phyloP scores from a whole-genome alignment of 1,139 yeast species.

The Waltiozyma sp. region DNA sequence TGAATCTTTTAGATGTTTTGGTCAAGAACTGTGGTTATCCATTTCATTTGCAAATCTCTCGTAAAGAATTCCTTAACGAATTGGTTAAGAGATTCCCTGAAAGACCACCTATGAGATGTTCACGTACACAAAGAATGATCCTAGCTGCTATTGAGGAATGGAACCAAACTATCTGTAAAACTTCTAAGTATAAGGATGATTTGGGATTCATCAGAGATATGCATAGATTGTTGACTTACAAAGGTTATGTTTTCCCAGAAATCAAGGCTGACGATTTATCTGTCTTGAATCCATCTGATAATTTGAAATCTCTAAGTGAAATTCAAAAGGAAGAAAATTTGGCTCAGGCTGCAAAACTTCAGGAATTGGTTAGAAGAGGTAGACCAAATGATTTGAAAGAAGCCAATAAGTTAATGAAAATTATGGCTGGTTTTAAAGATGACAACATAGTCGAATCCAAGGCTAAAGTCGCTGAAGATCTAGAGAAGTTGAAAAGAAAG shows the following conservation, averaged over 20 bases:
- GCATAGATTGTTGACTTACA: conserved; percentile 82
- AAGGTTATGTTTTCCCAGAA: conserved; percentile 89
- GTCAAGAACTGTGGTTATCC: conserved; percentile 98
- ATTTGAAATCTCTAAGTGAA: conserved; percentile 80
- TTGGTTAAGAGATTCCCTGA: conserved; percentile 91
- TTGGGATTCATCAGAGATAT: conserved; percentile 87
- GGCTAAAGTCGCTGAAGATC: conserved; percentile 73
- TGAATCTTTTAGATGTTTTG: conserved; percentile 63
- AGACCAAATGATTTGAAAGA: conserved; percentile 92
- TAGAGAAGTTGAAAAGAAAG: conserved; percentile 76
- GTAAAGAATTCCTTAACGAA: conserved; percentile 90
- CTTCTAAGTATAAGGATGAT: conserved; percentile 84
- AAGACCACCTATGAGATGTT: conserved; percentile 79
- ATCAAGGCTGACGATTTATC: conserved; percentile 86
- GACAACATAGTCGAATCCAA: conserved; percentile 57
- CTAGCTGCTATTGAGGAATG: conserved; percentile 93
- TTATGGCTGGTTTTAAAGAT: conserved; percentile 95
- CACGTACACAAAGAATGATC: conserved; percentile 73
- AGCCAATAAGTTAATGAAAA: conserved; percentile 92
- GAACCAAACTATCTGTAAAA: conserved; percentile 91
- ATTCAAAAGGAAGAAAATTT: conserved; percentile 85
- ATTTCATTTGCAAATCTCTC: conserved; percentile 84
- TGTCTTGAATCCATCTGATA: conserved; percentile 86
- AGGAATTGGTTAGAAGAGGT: conserved; percentile 90
- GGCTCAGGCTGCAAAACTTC: conserved; percentile 90